These are phyloP conservation scores for Hydnomerulius pinastri DNA, from an alignment of 768 basidiomycete genomes.

Conservation along the genomic window DNA sequence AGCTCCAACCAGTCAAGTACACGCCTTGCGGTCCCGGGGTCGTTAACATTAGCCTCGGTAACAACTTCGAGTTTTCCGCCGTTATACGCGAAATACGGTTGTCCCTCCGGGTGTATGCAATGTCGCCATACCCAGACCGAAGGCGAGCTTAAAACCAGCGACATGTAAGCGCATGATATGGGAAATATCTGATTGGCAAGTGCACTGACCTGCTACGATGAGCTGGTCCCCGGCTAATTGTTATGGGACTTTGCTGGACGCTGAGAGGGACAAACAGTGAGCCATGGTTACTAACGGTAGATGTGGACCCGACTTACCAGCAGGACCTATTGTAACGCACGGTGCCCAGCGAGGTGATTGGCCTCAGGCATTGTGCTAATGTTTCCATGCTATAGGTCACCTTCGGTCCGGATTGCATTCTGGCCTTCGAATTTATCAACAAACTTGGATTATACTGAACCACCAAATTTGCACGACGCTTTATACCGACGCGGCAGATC, in stretches of 20 bases:
- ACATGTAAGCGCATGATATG: background rate
- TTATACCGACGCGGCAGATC: too few species aligned
- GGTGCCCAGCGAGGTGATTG: conserved; percentile 17
- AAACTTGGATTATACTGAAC: too few species aligned
- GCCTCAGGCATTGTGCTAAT: conserved; percentile 7
- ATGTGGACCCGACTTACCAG: background rate
- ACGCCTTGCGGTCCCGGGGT: conserved; percentile 33
- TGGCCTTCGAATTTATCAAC: too few species aligned
- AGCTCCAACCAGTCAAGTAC: conserved; percentile 39
- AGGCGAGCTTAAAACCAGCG: background rate
- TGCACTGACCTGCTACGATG: conserved; percentile 7
- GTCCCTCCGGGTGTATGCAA: conserved; percentile 61
- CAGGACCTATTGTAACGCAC: conserved; percentile 10
- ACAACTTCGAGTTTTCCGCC: conserved; percentile 40
- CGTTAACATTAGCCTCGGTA: conserved; percentile 56
- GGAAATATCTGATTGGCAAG: background rate
- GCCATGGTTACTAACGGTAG: background rate
- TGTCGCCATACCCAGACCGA: conserved; percentile 39
- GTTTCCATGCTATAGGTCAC: background rate
- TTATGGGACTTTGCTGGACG: conserved; percentile 6
- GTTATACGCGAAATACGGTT: conserved; percentile 45
- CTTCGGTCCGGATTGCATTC: background rate
- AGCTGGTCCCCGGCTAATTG: conserved; percentile 11
- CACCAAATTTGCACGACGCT: too few species aligned
- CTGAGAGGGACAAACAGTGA: conserved; percentile 5